These are phyloP conservation scores for Leishmania tropica DNA, from an alignment of 208 protist genomes.

Conservation along the genomic window DNA sequence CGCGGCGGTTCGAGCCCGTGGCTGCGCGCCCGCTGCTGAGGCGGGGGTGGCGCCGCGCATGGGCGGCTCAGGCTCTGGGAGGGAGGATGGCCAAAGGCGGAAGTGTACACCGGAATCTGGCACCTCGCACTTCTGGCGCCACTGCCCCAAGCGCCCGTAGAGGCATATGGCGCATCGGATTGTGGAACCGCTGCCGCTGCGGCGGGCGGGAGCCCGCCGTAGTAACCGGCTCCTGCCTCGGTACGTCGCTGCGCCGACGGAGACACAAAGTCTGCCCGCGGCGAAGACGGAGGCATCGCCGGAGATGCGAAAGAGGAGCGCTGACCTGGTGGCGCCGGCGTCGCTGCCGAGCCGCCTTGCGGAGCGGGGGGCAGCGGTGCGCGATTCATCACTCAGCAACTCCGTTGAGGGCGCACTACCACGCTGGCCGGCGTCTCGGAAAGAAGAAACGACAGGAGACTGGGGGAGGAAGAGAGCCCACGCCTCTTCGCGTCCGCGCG, in stretches of 20 bases:
- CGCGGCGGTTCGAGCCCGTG: background rate
- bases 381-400: background rate
- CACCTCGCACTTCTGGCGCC: background rate
- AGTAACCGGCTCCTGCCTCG: background rate
- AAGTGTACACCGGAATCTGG: background rate
- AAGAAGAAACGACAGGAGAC: background rate
- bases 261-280: background rate
- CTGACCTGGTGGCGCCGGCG: background rate
- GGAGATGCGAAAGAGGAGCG: background rate
- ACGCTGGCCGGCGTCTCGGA: background rate
- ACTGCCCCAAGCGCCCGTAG: background rate
- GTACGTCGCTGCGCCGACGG: background rate
- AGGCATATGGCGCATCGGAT: background rate
- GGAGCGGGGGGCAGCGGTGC: background rate
- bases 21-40: background rate
- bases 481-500: too few relatives aligned
- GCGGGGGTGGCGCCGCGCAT: background rate
- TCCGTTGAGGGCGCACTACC: background rate
- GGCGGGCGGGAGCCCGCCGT: background rate
- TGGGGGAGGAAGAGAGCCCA: background rate
- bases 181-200: background rate
- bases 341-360: background rate
- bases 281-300: background rate
- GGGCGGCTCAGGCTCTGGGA: background rate
- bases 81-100: background rate